A percentile compares a stretch with the other conserved stretches of the same genome.
These are phyloP conservation scores for Pascua guehoae DNA, from an alignment of 1,284 basidiomycete species.

Conservation along the genomic window DNA sequence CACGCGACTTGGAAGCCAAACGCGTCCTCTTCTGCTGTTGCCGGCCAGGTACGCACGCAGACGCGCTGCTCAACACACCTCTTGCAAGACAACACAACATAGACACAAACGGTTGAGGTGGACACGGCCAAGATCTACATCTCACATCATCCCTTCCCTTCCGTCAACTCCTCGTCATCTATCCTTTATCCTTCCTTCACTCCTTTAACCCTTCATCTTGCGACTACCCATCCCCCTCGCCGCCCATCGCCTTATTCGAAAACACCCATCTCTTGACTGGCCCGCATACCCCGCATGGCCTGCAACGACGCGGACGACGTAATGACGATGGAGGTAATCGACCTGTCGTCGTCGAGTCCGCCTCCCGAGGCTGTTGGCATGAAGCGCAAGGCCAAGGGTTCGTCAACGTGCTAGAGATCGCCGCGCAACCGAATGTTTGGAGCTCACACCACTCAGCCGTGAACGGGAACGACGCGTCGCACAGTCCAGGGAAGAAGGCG, in stretches of 20 bases:
- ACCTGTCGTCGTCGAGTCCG: conserved; percentile 12
- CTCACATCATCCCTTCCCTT: not conserved
- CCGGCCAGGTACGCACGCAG: too few relatives aligned
- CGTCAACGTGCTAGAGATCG: not conserved
- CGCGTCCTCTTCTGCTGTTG: too few relatives aligned
- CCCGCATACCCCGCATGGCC: not conserved
- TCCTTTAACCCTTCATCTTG: not conserved
- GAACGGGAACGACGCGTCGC: not conserved
- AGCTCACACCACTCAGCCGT: not conserved
- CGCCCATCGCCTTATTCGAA: not conserved
- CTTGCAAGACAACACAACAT: not conserved
- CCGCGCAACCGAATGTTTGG: not conserved
- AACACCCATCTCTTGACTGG: too few relatives aligned
- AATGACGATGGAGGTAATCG: conserved; percentile 10
- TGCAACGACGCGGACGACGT: not conserved
- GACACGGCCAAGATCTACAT: too few relatives aligned
- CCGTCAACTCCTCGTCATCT: not conserved
- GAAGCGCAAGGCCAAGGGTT: conserved; percentile 13
- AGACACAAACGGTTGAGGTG: not conserved
- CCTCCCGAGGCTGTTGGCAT: not conserved
- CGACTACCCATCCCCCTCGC: not conserved
- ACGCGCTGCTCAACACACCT: too few relatives aligned
- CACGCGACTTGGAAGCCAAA: too few relatives aligned
- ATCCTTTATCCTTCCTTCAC: not conserved
- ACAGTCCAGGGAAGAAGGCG: conserved; percentile 4